These are phyloP conservation scores for Dictyostelium intermedium DNA, from an alignment of 78 protist species.

Conservation along the genomic window DNA sequence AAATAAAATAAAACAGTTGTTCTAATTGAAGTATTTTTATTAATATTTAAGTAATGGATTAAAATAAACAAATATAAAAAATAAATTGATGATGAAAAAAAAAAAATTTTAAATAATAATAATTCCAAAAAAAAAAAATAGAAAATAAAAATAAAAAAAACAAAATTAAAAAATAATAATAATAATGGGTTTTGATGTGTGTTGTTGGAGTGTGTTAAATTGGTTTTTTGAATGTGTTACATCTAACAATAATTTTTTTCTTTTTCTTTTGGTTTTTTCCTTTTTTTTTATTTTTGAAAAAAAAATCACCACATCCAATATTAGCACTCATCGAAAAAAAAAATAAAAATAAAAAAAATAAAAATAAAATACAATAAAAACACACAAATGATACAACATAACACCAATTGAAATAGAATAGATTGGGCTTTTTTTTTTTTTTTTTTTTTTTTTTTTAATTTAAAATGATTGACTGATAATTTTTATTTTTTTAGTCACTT, in stretches of 20 bases:
- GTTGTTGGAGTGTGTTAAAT: not conserved
- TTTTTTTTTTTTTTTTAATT: no score
- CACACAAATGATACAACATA: not conserved
- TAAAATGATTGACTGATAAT: not conserved
- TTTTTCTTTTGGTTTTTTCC: not conserved
- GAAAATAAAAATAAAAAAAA: not conserved
- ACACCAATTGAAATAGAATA: not conserved
- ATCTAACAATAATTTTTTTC: not conserved
- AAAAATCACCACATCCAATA: not conserved
- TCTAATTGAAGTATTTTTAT: not conserved
- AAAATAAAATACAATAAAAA: not conserved
- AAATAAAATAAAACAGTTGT: not conserved
- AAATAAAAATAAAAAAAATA: not conserved
- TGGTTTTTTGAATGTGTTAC: not conserved
- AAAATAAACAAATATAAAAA: not conserved
- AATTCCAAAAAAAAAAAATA: not conserved
- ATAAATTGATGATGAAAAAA: not conserved
- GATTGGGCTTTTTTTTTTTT: not conserved
- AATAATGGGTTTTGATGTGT: not conserved
- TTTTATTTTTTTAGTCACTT: not conserved
- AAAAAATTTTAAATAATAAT: not conserved
- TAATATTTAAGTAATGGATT: not conserved
- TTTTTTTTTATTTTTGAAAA: not conserved
- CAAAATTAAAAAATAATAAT: not conserved
- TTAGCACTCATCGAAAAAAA: not conserved